Base-by-base conservation (phyloP, 768 basidiomycete genomes). In the Cubamyces sp. region DNA sequence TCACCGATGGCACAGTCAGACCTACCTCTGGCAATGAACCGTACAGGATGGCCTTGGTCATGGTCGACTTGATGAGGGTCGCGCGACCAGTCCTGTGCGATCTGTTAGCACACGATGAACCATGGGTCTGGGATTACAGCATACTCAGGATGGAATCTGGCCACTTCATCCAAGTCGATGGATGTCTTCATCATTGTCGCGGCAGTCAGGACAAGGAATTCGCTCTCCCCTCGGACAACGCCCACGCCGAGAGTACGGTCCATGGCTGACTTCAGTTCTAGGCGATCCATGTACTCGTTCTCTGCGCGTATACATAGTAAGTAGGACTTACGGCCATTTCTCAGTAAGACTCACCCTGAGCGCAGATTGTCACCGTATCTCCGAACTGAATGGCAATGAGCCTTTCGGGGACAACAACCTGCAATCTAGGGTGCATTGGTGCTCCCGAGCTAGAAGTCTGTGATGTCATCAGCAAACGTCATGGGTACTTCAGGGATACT, bases 11-110 rank as follows among this genome's bases (percentile, higher is more conserved):
- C 18, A 45, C 23, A 60, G 23, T 19, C 5, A 28, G 11, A 26
- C 76, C 34, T 70, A 88, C 88, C 70, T 87, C 82, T 23, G 86
- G 79, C 66, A 86, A 77, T 26, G 88, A 81, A 14, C 89, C 89
- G 69, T 92, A 92, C 37, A 92, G 70, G 64, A 93, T 91, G 12
- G 91, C 91, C 70, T 93, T 90, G 47, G 85, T 90, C 86, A 94
- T 87, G 25, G 85, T 90, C 9, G 88, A 87, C 73, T 88, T 88
- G 70, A 92, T 84, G 25, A 93, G 76, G 60, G 83, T 82, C 2
- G 88, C 85, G 45, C 77, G 82, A 61, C 86, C 91, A 58, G 79
- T 84, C 54, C 87, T 89, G 57, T 16, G n/a, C 23, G n/a, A 25
- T n/a, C 25, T 45, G 6, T 37, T 54, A 41, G 21, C 28, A 39